These are phyloP conservation scores for Cyanophora paradoxa DNA, from an alignment of 78 protist genomes.

Conservation along the genomic window DNA sequence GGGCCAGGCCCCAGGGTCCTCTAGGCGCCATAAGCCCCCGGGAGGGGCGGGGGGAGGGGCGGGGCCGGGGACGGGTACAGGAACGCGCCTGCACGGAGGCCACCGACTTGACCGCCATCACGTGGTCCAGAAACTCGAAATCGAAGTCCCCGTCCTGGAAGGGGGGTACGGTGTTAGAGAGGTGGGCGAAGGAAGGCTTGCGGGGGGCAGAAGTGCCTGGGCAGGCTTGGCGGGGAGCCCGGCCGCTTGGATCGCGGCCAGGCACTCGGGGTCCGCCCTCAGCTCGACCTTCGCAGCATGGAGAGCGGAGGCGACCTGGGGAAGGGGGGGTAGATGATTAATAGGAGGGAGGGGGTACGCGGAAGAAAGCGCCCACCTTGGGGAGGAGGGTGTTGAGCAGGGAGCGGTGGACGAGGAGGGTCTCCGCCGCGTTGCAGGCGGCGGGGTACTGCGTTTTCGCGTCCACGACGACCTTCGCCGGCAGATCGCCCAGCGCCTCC, in stretches of 20 bases:
- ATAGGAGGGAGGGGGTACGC: too few species aligned
- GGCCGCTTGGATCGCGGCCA: not conserved
- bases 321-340: too few species aligned
- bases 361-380: too few species aligned
- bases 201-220: not conserved
- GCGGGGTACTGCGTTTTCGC: constrained; percentile 70
- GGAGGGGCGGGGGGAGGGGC: not conserved
- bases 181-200: not conserved
- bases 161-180: not conserved
- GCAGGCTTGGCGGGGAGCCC: too few species aligned
- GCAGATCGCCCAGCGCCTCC: not conserved
- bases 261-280: not conserved
- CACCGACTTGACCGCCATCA: not conserved
- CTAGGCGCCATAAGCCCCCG: too few species aligned
- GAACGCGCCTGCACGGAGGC: too few species aligned
- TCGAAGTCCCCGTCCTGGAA: constrained; percentile 6
- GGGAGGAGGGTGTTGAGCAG: not conserved
- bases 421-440: constrained; percentile 81
- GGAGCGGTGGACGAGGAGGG: constrained; percentile 57
- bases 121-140: constrained; percentile 20
- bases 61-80: not conserved
- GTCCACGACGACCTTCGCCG: constrained; percentile 39
- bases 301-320: too few species aligned
- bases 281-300: not conserved
- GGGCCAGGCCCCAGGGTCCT: too few species aligned